A percentile compares a stretch with the other conserved stretches of the same genome.
Evolutionary conservation across 352 stramenopile genomes (phyloP).

Genomic region (Phytophthora lateralis): DNA sequence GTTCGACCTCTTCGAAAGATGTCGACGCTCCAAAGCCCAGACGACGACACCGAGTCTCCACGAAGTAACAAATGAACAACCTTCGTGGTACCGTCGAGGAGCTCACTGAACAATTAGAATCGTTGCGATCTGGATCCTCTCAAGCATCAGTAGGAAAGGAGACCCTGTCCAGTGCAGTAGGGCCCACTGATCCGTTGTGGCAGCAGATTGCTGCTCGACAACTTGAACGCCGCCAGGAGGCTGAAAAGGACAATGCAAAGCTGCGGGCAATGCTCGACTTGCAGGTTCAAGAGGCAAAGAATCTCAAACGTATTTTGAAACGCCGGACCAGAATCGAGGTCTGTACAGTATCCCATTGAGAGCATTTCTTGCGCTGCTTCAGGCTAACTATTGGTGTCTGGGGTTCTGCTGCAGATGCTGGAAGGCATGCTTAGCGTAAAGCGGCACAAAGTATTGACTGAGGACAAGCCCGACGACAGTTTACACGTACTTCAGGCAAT

Average conservation of each 20-base stretch:
- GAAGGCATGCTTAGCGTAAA: slow-evolving; percentile 24
- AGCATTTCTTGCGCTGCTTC: too few species aligned
- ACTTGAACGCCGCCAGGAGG: slow-evolving; percentile 13
- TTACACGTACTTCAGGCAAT: slow-evolving; percentile 10
- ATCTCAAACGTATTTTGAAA: slow-evolving; percentile 21
- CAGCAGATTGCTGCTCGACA: slow-evolving; percentile 25
- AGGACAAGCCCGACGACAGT: not conserved
- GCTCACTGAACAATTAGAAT: slow-evolving; percentile 9
- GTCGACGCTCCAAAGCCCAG: not conserved
- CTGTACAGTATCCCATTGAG: not conserved
- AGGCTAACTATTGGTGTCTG: not conserved
- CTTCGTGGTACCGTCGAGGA: slow-evolving; percentile 9
- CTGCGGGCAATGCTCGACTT: slow-evolving; percentile 24
- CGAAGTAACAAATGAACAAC: slow-evolving; percentile 17
- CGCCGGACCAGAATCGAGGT: slow-evolving; percentile 17
- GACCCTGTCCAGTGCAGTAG: not conserved
- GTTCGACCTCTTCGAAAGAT: not conserved
- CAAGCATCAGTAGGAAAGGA: not conserved
- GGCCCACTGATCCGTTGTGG: slow-evolving; percentile 13
- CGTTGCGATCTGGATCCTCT: not conserved
- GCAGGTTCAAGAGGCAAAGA: slow-evolving; percentile 31
- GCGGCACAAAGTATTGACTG: slow-evolving; percentile 9
- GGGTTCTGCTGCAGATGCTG: slow-evolving; percentile 4
- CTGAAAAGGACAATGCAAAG: slow-evolving; percentile 26
- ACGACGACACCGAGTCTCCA: slow-evolving; percentile 5